Base-by-base conservation (phyloP, 768 basidiomycete species). In the Gloeophyllum trabeum region DNA sequence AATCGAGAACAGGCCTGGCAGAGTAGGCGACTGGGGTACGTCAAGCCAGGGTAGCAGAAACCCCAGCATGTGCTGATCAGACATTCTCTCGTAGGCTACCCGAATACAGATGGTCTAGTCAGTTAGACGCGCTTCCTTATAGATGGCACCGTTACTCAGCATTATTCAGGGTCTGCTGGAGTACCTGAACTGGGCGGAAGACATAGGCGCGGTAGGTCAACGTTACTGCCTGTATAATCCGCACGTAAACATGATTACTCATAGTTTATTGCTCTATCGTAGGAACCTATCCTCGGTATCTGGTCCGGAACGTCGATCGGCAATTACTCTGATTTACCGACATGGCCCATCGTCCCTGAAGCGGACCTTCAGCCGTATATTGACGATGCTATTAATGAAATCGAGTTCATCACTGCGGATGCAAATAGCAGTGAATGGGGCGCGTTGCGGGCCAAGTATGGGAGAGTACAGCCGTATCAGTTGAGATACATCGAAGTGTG, bases 131-230 rank as follows among this genome's bases (percentile, higher is more conserved):
- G 5, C n/a, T 6, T 23, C 20, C 26, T 19, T 44, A 2, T 19
- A 19, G 18, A 44, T 18, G 20, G 1, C 28, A 35, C 19, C 26
- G 4, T 30, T 24, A 7, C 36, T 19, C 16, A 19, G 25, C 24
- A 24, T 21, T 4, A n/a, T 35, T 1, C 34, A 60, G 50, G 66
- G 66, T 4, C 53, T 68, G 12, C 44, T 67, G 40, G 66, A 68
- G 51, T 68, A 66, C 47, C 54, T 70, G 6, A 50, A 64, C 45
- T 68, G 63, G 62, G 56, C 53, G 3, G 64, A 67, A 49, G 66
- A 69, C 48, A 53, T 65, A 14, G 59, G 51, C 6, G 58, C 60
- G 25, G 58, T 58, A 45, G 48, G 53, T 2, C 25, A 16, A n/a
- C 20, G 32, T 21, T 25, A 14, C 12, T 35, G 13, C 28, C 12